phyloP scores from a whole-genome alignment of 352 stramenopile genomes.

The Globisporangium paddicum region DNA sequence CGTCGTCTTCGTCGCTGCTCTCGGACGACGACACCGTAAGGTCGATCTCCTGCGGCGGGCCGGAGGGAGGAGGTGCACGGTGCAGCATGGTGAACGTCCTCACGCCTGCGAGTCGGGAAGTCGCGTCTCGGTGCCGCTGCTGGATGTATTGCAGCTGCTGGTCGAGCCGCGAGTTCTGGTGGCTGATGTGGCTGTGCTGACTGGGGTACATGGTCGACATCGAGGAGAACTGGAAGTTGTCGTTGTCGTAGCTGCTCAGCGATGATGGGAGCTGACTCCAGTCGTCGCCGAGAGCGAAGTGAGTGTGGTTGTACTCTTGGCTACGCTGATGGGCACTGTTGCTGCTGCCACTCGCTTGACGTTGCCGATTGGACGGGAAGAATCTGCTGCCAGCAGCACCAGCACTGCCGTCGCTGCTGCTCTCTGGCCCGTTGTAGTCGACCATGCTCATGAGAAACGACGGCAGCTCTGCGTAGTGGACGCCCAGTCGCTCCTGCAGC shows the following conservation, averaged over 20 bases:
- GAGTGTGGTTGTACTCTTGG: slow-evolving; percentile 7
- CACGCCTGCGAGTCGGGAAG: neutral
- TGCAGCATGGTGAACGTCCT: slow-evolving; percentile 2
- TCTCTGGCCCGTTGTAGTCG: slow-evolving; percentile 2
- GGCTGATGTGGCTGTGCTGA: neutral
- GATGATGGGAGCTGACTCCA: slow-evolving; percentile 8
- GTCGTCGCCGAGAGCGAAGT: neutral
- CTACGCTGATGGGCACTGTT: neutral
- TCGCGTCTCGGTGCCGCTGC: neutral
- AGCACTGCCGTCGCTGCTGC: neutral
- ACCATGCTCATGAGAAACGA: slow-evolving; percentile 7
- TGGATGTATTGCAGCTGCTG: neutral
- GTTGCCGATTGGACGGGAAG: slow-evolving; percentile 1
- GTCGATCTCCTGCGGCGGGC: slow-evolving; percentile 50
- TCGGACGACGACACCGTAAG: slow-evolving; percentile 58
- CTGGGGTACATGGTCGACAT: slow-evolving; percentile 1
- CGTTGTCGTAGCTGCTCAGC: slow-evolving; percentile 2
- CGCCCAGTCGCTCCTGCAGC: neutral
- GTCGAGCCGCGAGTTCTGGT: neutral
- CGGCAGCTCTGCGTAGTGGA: slow-evolving; percentile 1
- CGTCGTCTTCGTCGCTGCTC: slow-evolving; percentile 10
- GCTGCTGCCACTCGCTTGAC: neutral
- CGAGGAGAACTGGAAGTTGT: slow-evolving; percentile 2
- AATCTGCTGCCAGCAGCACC: neutral
- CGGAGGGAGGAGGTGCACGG: neutral